Evolutionary conservation across 352 stramenopile species (phyloP).

Genomic region (Phytophthora capsici): DNA sequence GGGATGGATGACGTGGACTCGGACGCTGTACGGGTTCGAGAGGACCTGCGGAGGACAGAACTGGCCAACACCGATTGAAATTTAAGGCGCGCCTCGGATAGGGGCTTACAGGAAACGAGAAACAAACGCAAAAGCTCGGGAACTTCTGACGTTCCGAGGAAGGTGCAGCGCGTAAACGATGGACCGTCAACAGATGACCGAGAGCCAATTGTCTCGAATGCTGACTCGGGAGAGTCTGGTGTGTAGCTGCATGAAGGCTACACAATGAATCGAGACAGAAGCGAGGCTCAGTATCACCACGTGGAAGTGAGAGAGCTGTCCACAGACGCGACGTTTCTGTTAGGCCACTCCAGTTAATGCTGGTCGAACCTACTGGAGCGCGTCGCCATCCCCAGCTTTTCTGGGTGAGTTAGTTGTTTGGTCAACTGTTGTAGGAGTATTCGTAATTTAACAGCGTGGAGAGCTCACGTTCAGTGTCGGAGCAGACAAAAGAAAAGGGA

Average conservation of each 20-base stretch:
- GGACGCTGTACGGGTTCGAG: constrained; percentile 22
- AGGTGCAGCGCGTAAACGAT: constrained; percentile 17
- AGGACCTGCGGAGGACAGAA: constrained; percentile 38
- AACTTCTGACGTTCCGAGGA: constrained; percentile 9
- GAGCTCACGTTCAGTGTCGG: constrained; percentile 9
- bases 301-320: constrained; percentile 32
- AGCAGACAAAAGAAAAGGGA: constrained; percentile 10
- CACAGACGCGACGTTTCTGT: neutral
- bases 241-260: constrained; percentile 27
- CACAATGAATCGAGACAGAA: constrained; percentile 4
- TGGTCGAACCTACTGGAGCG: constrained; percentile 8
- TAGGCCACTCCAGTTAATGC: constrained; percentile 2
- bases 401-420: constrained; percentile 23
- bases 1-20: constrained; percentile 26
- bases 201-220: constrained; percentile 1
- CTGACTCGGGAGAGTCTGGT: neutral
- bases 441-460: constrained; percentile 34
- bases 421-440: constrained; percentile 29
- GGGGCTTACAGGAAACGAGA: constrained; percentile 16
- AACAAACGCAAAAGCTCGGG: constrained; percentile 19
- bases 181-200: constrained; percentile 10
- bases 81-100: constrained; percentile 6
- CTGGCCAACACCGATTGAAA: constrained; percentile 40
- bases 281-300: constrained; percentile 27
- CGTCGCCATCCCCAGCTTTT: neutral